phyloP scores from a whole-genome alignment of 441 rosid genomes.

The Viola pubescens region DNA sequence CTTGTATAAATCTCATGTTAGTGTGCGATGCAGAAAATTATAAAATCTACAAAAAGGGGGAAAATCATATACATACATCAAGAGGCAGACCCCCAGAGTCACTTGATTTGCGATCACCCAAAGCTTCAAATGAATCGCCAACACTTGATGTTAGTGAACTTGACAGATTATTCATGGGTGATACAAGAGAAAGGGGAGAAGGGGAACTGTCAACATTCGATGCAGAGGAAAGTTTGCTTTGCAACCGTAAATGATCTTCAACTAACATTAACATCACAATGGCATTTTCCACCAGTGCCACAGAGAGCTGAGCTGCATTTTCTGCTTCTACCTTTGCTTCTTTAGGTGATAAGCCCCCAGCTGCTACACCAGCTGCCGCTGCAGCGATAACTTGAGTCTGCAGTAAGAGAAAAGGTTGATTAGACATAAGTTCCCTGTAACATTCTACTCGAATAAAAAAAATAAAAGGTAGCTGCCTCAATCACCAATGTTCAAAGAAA shows the following conservation, averaged over 20 bases:
- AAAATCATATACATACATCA: conserved; percentile 56
- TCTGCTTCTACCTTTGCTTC: conserved; percentile 91
- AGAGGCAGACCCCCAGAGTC: conserved; percentile 72
- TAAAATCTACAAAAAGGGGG: conserved; percentile 8
- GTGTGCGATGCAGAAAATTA: conserved; percentile 13
- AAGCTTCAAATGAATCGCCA: conserved; percentile 50
- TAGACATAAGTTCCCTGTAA: no score
- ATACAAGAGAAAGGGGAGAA: conserved; percentile 73
- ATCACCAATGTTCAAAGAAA: no score
- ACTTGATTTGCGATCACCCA: conserved; percentile 56
- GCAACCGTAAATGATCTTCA: conserved; percentile 97
- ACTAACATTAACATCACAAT: conserved; percentile 99
- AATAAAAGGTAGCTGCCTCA: no score
- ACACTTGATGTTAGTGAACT: conserved; percentile 34
- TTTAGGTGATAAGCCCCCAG: conserved; percentile 88
- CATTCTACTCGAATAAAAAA: no score
- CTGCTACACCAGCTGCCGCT: conserved; percentile 99
- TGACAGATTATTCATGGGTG: conserved; percentile 47
- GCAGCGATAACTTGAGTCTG: conserved; percentile 99
- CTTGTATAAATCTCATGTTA: conserved; percentile 35
- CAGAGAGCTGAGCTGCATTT: conserved; percentile 98
- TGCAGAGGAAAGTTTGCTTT: conserved; percentile 78
- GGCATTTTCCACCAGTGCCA: conserved; percentile 97
- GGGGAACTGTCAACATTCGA: conserved; percentile 51
- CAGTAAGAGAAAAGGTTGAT: conserved; percentile 27